Base-by-base conservation (phyloP, 148 eudicot genomes). In the Polygonum maritimum region DNA sequence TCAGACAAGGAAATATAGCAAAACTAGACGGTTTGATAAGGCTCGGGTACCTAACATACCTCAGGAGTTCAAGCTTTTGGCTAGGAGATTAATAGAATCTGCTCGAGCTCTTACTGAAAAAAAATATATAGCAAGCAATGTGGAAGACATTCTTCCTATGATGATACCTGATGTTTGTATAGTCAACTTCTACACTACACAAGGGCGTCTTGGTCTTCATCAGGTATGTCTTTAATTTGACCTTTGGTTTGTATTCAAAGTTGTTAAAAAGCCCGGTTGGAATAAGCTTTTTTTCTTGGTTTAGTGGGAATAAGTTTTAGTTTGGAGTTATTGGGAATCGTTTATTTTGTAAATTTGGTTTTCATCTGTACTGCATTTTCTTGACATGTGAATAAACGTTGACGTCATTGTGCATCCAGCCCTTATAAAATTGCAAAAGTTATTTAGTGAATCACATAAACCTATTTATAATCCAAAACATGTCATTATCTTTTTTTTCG, bases 101-200 rank as follows among this genome's bases (percentile, higher is more conserved):
- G 82, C 91, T 12, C 86, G 79, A 35, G 82, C 75, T 55, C 78
- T 82, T 35, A 79, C 86, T 2, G 74, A 71, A 40, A 69, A 74
- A 36, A 39, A 82, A 8, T 38, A 7, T 2, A 31, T 45, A 19
- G 49, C 45, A 63, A 31, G 51, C 47, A 80, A 83, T 48, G 80
- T 76, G 8, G 84, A 82, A 71, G 76, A 83, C 3, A 69, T 84
- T 39, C 87, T 89, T 76, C 96, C 96, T 14, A 35, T 4, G 41
- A 84, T 91, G 81, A 78, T 84, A n/a, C 89, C 96, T 10, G 83
- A 89, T 76, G 55, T 91, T 48, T 91, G 96, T 80, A 85, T 91
- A 19, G 89, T 85, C 72, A 91, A 91, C 82, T 91, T 86, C 79
- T 91, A 91, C 58, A 63, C 83, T 14, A 83, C 82, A 41, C 79